Evolutionary conservation across 1,284 basidiomycete genomes (phyloP).

Genomic region (Takashimella tepidaria): DNA sequence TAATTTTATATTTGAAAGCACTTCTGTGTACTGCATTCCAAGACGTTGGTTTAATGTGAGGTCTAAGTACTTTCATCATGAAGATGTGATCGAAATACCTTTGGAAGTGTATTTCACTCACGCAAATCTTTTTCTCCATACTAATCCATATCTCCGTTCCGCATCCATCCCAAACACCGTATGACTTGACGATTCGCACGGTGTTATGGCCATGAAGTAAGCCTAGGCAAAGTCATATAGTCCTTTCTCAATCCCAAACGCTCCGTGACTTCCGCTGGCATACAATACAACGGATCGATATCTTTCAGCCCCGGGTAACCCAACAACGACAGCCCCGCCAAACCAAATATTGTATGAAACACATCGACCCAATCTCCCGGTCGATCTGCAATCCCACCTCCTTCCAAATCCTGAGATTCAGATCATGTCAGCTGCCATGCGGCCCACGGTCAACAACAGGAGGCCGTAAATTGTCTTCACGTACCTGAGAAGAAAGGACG

Average conservation of each 20-base stretch:
- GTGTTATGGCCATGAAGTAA: conserved; percentile 13
- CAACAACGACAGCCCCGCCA: conserved; percentile 83
- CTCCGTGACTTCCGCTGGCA: conserved; percentile 76
- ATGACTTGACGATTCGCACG: too few relatives aligned
- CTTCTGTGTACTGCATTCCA: too few relatives aligned
- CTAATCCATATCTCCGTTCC: too few relatives aligned
- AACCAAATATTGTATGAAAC: conserved; percentile 90
- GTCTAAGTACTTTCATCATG: too few relatives aligned
- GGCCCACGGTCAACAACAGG: background rate
- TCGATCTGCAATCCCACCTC: conserved; percentile 89
- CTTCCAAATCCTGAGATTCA: conserved; percentile 69
- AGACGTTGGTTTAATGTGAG: too few relatives aligned
- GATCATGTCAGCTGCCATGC: background rate
- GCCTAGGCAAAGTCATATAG: conserved; percentile 33
- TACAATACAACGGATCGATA: conserved; percentile 92
- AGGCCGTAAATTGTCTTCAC: too few relatives aligned
- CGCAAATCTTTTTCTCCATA: too few relatives aligned
- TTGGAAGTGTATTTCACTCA: too few relatives aligned
- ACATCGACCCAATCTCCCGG: conserved; percentile 93
- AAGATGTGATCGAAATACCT: too few relatives aligned
- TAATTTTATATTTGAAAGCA: too few relatives aligned
- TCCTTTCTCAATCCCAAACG: conserved; percentile 53
- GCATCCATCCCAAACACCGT: too few relatives aligned
- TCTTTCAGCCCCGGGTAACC: conserved; percentile 79
- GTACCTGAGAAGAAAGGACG: conserved; percentile 81